phyloP scores from a whole-genome alignment of 192 early-diverging fungal genomes.

The Dissophora ornata region DNA sequence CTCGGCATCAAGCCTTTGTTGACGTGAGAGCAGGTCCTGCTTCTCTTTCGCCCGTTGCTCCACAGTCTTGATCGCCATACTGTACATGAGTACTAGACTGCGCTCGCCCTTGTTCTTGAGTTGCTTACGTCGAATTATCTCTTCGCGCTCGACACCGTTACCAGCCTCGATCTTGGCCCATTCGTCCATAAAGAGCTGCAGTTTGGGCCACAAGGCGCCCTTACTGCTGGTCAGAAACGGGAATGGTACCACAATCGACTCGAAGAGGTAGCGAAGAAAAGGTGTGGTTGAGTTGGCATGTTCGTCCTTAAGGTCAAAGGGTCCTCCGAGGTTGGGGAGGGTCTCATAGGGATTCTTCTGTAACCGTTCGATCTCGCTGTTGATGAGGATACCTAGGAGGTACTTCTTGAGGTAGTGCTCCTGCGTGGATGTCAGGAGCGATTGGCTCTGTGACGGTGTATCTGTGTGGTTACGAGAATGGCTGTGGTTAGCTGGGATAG shows the following conservation, averaged over 20 bases:
- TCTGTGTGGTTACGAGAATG: too few relatives aligned
- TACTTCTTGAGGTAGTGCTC: constrained; percentile 68
- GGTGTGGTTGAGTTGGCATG: constrained; percentile 46
- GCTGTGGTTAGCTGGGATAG: too few relatives aligned
- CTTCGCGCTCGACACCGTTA: constrained; percentile 40
- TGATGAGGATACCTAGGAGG: constrained; percentile 59
- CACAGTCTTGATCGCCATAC: constrained; percentile 40
- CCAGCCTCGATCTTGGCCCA: constrained; percentile 56
- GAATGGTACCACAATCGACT: constrained; percentile 58
- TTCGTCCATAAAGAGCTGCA: constrained; percentile 60
- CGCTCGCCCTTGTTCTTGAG: constrained; percentile 41
- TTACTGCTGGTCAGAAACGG: constrained; percentile 59
- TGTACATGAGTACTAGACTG: constrained; percentile 39
- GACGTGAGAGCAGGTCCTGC: background rate
- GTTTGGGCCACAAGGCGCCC: constrained; percentile 59
- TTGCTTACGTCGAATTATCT: constrained; percentile 27
- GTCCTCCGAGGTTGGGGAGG: constrained; percentile 32
- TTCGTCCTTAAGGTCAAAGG: constrained; percentile 35
- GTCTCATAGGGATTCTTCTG: constrained; percentile 24
- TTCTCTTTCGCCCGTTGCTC: constrained; percentile 41
- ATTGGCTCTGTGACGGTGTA: too few relatives aligned
- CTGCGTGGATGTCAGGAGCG: constrained; percentile 43
- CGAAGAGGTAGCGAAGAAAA: constrained; percentile 59
- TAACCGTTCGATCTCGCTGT: constrained; percentile 54
- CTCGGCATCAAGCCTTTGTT: background rate